These are phyloP conservation scores for Mucor racemosus DNA, from an alignment of 371 early-diverging fungal genomes.

Conservation along the genomic window DNA sequence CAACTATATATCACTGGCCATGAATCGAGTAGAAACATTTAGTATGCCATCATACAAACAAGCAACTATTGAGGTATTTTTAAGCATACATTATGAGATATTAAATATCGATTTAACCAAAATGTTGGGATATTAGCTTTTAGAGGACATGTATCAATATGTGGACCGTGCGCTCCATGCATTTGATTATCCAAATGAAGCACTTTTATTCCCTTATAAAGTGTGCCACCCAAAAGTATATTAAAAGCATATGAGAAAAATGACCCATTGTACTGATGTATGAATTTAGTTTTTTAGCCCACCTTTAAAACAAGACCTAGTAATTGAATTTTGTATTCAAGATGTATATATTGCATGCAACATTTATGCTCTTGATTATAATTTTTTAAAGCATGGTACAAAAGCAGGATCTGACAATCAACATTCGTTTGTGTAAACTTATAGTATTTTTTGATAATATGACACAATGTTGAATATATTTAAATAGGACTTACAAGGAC, in stretches of 20 bases:
- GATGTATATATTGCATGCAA: conserved; percentile 47
- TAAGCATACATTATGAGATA: background rate
- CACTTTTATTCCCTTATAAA: conserved; percentile 50
- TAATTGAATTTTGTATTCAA: conserved; percentile 49
- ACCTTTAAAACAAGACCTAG: conserved; percentile 48
- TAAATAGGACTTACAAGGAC: conserved; percentile 46
- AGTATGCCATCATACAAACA: conserved; percentile 29
- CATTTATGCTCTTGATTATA: conserved; percentile 39
- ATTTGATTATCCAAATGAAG: conserved; percentile 47
- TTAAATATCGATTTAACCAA: background rate
- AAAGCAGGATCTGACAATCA: conserved; percentile 14
- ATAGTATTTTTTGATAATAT: background rate
- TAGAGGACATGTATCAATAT: conserved; percentile 42
- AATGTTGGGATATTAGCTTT: conserved; percentile 24
- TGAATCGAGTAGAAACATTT: conserved; percentile 25
- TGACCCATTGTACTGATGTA: background rate
- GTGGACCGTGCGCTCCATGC: conserved; percentile 44
- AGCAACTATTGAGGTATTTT: conserved; percentile 36
- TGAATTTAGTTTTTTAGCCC: conserved; percentile 41
- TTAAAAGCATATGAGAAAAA: background rate
- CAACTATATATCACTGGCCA: conserved; percentile 43
- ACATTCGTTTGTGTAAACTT: conserved; percentile 22
- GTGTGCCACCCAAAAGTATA: conserved; percentile 56
- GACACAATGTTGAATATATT: background rate
- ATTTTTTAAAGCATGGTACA: conserved; percentile 22